Evolutionary conservation across 1,284 basidiomycete species (phyloP).

Genomic region (Volvariella volvacea): DNA sequence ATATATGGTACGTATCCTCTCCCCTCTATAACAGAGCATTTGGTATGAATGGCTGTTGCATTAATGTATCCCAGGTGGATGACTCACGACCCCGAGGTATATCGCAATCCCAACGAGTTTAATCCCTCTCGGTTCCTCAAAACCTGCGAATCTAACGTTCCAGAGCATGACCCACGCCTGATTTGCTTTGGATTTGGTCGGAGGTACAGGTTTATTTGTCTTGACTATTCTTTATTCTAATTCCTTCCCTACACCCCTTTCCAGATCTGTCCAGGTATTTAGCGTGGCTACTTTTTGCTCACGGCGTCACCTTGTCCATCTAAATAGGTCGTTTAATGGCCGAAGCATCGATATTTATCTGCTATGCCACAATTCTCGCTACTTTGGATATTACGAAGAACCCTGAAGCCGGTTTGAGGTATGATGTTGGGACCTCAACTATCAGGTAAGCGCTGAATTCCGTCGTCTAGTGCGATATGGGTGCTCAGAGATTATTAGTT

Average conservation of each 20-base stretch:
- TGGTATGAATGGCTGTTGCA: not conserved
- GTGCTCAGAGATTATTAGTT: slow-evolving; percentile 15
- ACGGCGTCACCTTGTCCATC: not conserved
- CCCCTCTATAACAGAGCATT: not conserved
- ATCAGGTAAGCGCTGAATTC: too few relatives aligned
- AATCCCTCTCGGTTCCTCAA: slow-evolving; percentile 10
- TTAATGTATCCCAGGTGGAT: slow-evolving; percentile 1
- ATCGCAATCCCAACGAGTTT: slow-evolving; percentile 4
- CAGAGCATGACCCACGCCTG: slow-evolving; percentile 4
- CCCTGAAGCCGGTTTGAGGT: not conserved
- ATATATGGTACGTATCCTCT: slow-evolving; percentile 16
- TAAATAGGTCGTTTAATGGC: slow-evolving; percentile 3
- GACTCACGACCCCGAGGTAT: slow-evolving; percentile 6
- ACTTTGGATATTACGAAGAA: slow-evolving; percentile 8
- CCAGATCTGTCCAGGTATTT: slow-evolving; percentile 24
- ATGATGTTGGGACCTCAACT: too few relatives aligned
- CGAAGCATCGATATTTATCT: slow-evolving; percentile 3
- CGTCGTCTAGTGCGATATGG: slow-evolving; percentile 11
- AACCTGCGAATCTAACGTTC: slow-evolving; percentile 6
- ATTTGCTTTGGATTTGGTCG: slow-evolving; percentile 10
- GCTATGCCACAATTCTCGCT: slow-evolving; percentile 4
- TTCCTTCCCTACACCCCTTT: not conserved
- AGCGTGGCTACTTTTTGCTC: too few relatives aligned
- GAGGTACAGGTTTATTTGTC: not conserved
- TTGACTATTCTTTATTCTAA: not conserved